Percentiles rank a stretch among this genome's conserved stretches.
phyloP scores from a whole-genome alignment of 768 basidiomycete species.

The Suillus ampliporus region DNA sequence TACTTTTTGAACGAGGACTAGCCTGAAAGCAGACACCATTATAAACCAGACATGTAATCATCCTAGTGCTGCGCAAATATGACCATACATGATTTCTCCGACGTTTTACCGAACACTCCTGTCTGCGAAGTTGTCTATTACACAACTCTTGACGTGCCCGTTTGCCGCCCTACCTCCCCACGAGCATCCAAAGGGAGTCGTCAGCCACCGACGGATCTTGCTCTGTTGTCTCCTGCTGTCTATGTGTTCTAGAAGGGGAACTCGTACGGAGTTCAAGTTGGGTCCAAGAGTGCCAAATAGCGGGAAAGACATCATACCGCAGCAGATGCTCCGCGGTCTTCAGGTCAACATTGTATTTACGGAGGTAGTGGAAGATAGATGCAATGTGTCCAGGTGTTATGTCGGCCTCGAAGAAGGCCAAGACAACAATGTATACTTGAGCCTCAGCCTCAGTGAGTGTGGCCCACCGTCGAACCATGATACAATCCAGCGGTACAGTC shows the following conservation, averaged over 20 bases:
- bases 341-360: neutral
- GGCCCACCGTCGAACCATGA: neutral
- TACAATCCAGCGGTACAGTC: neutral
- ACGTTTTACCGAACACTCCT: too few relatives aligned
- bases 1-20: neutral
- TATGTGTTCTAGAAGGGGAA: neutral
- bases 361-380: neutral
- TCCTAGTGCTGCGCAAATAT: too few relatives aligned
- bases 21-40: too few relatives aligned
- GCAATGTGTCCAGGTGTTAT: too few relatives aligned
- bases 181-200: neutral
- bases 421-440: neutral
- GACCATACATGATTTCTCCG: too few relatives aligned
- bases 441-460: neutral
- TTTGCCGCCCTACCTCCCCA: too few relatives aligned
- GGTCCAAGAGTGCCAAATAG: neutral
- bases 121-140: too few relatives aligned
- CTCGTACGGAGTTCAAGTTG: too few relatives aligned
- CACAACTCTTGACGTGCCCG: too few relatives aligned
- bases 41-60: too few relatives aligned
- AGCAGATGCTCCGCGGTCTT: neutral
- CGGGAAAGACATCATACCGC: neutral
- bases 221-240: neutral
- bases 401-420: neutral
- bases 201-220: neutral